phyloP scores from a whole-genome alignment of 495 filamentous ascomycete species.

The Neurospora sp. region DNA sequence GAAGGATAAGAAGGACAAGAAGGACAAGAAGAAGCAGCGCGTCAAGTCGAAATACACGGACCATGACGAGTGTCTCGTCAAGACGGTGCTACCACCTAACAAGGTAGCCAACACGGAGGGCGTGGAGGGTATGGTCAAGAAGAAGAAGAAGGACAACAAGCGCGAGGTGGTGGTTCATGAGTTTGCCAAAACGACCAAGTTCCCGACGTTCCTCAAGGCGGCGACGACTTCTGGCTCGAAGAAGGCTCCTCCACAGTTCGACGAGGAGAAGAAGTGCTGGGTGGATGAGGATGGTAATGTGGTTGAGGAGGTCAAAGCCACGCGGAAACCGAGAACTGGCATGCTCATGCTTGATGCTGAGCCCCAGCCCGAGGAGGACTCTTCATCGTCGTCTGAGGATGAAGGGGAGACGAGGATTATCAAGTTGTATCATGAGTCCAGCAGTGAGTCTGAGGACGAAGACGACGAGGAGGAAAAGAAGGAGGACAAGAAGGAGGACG shows the following conservation, averaged over 20 bases:
- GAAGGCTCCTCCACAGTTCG: slow-evolving; percentile 32
- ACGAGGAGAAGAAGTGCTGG: slow-evolving; percentile 79
- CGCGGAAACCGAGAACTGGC: neutral
- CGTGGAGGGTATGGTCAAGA: slow-evolving; percentile 42
- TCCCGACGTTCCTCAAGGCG: slow-evolving; percentile 62
- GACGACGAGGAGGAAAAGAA: neutral
- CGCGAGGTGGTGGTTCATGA: slow-evolving; percentile 63
- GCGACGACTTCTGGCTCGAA: slow-evolving; percentile 23
- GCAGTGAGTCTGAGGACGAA: slow-evolving; percentile 1
- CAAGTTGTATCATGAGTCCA: neutral
- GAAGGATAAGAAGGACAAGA: slow-evolving; percentile 34
- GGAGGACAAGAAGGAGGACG: neutral
- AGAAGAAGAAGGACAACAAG: slow-evolving; percentile 39
- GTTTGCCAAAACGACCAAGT: slow-evolving; percentile 67
- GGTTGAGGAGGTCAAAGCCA: slow-evolving; percentile 45
- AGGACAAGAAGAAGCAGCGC: slow-evolving; percentile 46
- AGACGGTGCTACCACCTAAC: slow-evolving; percentile 63
- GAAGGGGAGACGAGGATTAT: slow-evolving; percentile 2
- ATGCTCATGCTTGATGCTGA: neutral
- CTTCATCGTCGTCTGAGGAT: slow-evolving; percentile 3
- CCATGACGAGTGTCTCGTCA: slow-evolving; percentile 69
- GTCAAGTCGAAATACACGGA: slow-evolving; percentile 67
- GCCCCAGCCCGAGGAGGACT: neutral
- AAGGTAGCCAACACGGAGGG: slow-evolving; percentile 28
- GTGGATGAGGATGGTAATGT: slow-evolving; percentile 68